phyloP scores from a whole-genome alignment of 441 rosid genomes.

The Hypseocharis bilobata region DNA sequence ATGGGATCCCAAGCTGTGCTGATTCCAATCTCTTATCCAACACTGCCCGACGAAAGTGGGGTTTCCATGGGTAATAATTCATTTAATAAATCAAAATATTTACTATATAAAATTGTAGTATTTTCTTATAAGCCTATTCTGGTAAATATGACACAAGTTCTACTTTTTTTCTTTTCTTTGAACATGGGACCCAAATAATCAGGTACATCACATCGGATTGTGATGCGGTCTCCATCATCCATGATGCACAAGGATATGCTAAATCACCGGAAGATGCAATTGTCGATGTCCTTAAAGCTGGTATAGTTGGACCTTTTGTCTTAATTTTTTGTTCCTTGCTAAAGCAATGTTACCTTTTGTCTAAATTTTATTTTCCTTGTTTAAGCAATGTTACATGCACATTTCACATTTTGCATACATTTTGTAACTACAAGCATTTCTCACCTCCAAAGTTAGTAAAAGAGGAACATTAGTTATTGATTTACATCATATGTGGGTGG shows the following conservation, averaged over 20 bases:
- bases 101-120: too few species aligned
- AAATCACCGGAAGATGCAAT: slow-evolving; percentile 72
- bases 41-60: slow-evolving; percentile 61
- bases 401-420: not conserved
- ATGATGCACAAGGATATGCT: slow-evolving; percentile 50
- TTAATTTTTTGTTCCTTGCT: not conserved
- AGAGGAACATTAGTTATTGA: too few species aligned
- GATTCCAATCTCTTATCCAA: slow-evolving; percentile 50
- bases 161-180: not conserved
- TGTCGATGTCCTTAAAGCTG: slow-evolving; percentile 68
- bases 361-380: too few species aligned
- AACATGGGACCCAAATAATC: not conserved
- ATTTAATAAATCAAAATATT: not conserved
- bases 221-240: slow-evolving; percentile 61
- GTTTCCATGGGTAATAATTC: slow-evolving; percentile 53
- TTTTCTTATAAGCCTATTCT: too few species aligned
- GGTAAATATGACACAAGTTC: too few species aligned
- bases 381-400: too few species aligned
- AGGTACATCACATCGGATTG: slow-evolving; percentile 85
- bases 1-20: slow-evolving; percentile 80
- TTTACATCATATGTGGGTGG: too few species aligned
- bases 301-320: slow-evolving; percentile 32
- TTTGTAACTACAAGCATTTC: not conserved
- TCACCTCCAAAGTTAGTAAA: not conserved
- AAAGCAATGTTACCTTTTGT: too few species aligned